These are phyloP conservation scores for Cardamine occulta DNA, from an alignment of 345 rosid species.

Conservation along the genomic window DNA sequence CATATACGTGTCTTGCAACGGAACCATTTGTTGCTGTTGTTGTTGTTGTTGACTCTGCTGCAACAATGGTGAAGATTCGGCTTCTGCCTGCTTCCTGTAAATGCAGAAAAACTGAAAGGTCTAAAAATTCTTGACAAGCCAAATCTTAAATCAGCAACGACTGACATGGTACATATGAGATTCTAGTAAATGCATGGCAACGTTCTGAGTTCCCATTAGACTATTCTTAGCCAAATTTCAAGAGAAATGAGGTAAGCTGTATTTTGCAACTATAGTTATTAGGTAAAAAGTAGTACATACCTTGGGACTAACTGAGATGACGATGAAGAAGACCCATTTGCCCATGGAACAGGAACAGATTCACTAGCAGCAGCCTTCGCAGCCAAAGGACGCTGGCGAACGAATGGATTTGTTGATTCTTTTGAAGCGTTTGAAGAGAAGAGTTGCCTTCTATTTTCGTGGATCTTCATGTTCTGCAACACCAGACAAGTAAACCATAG, in stretches of 20 bases:
- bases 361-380: constrained; percentile 54
- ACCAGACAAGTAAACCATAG: constrained; percentile 22
- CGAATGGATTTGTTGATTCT: constrained; percentile 72
- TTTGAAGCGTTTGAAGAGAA: constrained; percentile 74
- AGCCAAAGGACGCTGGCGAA: constrained; percentile 80
- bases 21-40: constrained; percentile 62
- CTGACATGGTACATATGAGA: not conserved
- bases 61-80: constrained; percentile 61
- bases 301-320: constrained; percentile 48
- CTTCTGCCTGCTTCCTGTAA: constrained; percentile 61
- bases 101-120: constrained; percentile 14
- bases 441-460: constrained; percentile 77
- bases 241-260: constrained; percentile 13
- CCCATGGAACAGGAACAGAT: constrained; percentile 73
- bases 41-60: constrained; percentile 52
- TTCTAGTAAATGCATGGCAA: not conserved
- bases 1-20: constrained; percentile 81
- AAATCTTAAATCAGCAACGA: not conserved
- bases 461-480: constrained; percentile 74
- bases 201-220: not conserved
- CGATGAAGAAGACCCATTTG: constrained; percentile 58
- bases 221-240: constrained; percentile 13
- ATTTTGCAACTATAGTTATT: constrained; percentile 10
- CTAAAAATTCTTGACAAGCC: constrained; percentile 9
- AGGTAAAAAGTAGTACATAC: constrained; percentile 24